These are phyloP conservation scores for Mucuna pruriens DNA, from an alignment of 306 rosid genomes.

Conservation along the genomic window DNA sequence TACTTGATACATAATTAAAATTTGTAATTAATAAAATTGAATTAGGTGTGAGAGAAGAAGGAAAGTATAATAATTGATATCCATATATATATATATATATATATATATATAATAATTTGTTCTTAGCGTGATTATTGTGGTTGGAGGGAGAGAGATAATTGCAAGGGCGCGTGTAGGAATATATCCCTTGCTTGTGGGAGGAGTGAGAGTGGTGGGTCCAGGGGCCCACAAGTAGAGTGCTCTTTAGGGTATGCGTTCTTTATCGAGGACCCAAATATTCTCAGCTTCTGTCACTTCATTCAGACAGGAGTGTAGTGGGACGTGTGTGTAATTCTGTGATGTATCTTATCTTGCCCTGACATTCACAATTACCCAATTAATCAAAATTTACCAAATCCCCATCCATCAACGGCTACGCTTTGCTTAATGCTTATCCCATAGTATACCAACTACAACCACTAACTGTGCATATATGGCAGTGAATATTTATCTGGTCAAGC, in stretches of 20 bases:
- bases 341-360: no score
- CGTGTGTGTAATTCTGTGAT: no score
- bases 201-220: slow-evolving; percentile 70
- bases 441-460: neutral
- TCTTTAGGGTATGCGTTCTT: slow-evolving; percentile 88
- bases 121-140: no score
- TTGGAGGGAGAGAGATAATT: neutral
- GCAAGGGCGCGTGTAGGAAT: slow-evolving; percentile 54
- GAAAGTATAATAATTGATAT: no score
- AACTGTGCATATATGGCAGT: slow-evolving; percentile 43
- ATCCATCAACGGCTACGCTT: no score
- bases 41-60: no score
- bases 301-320: slow-evolving; percentile 43
- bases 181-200: slow-evolving; percentile 89
- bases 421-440: slow-evolving; percentile 16
- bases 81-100: no score
- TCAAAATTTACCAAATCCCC: slow-evolving; percentile 5
- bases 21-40: no score
- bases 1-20: no score
- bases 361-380: neutral
- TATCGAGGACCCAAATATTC: slow-evolving; percentile 95
- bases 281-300: slow-evolving; percentile 67
- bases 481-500: slow-evolving; percentile 47
- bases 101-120: no score
- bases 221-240: slow-evolving; percentile 70